Evolutionary conservation across 306 rosid genomes (phyloP), one percentile per base, ranked within the genome.

Genomic region (Inga laurina): DNA sequence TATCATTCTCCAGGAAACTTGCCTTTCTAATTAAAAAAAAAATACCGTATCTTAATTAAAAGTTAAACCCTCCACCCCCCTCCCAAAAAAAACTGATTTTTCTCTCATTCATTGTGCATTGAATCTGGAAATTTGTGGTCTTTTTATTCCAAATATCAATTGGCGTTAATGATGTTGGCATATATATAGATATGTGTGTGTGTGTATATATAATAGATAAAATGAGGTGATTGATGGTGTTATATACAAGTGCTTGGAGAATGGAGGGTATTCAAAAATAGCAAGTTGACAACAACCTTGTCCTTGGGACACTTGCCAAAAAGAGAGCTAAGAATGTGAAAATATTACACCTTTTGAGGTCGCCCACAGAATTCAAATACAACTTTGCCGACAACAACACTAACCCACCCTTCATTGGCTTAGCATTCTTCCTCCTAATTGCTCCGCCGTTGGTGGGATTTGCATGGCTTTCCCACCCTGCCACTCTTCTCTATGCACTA

Each of bases 1-100:
- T 19, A 41, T 8, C 68, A 57, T 77, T 59, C 35, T 57, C 46
- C 70, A 4, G 74, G 79, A 72, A 83, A 78, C 15, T 83, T 22
- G 62, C 82, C 65, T 71, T 27, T 16, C 35, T 71, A 61, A 24
- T 71, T 9, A 32, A 10, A 21, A n/a, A 22, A 10, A 3, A 34
- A 76, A 77, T 4, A 54, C 37, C 22, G 32, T 16, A 57, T 35
- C 73, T 82, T 45, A 41, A 70, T 43, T 43, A 70, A 45, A 49
- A 37, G 7, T 37, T 44, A 8, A 76, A 35, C 22, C 37, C 4
- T 21, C 32, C 43, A 57, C 18, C 4, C 12, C 34, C 2, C 72
- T 22, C 54, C 61, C 15, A 32, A 32, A 32, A 32, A 32, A 32
- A 32, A 32, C 27, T 62, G 35, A 30, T 2, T 64, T 64, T 64